phyloP scores from a whole-genome alignment of 2,329 filamentous ascomycete species.

The Aquanectria penicillioides region DNA sequence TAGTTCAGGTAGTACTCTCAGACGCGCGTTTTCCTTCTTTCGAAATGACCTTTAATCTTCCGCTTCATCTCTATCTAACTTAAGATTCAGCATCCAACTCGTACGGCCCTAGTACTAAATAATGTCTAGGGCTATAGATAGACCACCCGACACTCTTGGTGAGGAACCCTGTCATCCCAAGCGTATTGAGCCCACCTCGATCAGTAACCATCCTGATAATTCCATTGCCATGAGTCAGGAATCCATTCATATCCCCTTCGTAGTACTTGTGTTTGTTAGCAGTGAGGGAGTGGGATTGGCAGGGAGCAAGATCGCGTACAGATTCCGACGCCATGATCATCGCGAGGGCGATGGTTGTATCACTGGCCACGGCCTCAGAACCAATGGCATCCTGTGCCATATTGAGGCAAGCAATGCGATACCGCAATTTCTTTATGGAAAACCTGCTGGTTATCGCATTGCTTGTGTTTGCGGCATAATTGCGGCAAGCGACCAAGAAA shows the following conservation, averaged over 20 bases:
- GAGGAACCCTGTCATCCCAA: conserved; percentile 6
- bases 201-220: conserved; percentile 5
- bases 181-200: background rate
- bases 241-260: conserved; percentile 5
- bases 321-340: conserved; percentile 19
- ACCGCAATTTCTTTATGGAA: conserved; percentile 6
- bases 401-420: background rate
- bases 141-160: conserved; percentile 5
- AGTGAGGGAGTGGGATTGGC: rapidly evolving
- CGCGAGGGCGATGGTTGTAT: conserved; percentile 6
- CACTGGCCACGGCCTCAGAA: conserved; percentile 1
- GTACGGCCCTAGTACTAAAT: background rate
- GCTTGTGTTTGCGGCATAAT: conserved; percentile 21
- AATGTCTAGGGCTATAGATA: background rate
- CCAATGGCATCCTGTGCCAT: background rate
- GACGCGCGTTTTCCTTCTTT: too few species aligned
- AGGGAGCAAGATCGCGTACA: background rate
- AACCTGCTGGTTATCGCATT: conserved; percentile 6
- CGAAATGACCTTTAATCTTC: too few species aligned
- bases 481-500: conserved; percentile 30
- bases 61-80: too few species aligned
- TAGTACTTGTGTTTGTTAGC: background rate
- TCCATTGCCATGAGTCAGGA: background rate
- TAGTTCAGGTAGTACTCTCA: too few species aligned
- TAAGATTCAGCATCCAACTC: too few species aligned